phyloP scores from a whole-genome alignment of 371 early-diverging fungal genomes.

The Cladochytrium tenue region DNA sequence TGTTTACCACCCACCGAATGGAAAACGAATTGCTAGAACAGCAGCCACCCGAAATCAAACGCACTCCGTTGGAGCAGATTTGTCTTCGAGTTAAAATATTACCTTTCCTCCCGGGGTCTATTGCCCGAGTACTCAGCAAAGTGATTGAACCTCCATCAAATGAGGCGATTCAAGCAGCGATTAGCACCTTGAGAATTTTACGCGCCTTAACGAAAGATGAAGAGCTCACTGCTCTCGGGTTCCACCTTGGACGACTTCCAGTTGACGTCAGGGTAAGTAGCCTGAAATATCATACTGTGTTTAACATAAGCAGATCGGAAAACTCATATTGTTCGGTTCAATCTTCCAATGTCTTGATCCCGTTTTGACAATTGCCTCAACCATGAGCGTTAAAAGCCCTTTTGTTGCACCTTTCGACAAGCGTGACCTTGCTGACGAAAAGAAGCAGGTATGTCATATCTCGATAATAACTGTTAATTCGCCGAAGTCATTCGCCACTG shows the following conservation, averaged over 20 bases:
- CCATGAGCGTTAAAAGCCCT: slow-evolving; percentile 71
- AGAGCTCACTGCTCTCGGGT: slow-evolving; percentile 84
- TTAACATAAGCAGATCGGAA: slow-evolving; percentile 74
- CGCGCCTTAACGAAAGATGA: slow-evolving; percentile 45
- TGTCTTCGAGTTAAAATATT: slow-evolving; percentile 74
- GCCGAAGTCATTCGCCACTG: slow-evolving; percentile 39
- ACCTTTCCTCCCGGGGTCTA: slow-evolving; percentile 37
- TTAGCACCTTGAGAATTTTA: slow-evolving; percentile 29
- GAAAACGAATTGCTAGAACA: slow-evolving; percentile 30
- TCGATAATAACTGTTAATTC: neutral
- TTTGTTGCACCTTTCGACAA: slow-evolving; percentile 76
- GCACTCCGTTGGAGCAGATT: slow-evolving; percentile 78
- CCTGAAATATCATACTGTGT: no score
- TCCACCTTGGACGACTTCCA: slow-evolving; percentile 84
- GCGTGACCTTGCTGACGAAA: slow-evolving; percentile 49
- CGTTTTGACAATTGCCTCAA: slow-evolving; percentile 78
- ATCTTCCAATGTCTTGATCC: slow-evolving; percentile 82
- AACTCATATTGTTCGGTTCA: slow-evolving; percentile 79
- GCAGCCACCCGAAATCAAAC: slow-evolving; percentile 72
- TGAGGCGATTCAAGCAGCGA: slow-evolving; percentile 60
- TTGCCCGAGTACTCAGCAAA: slow-evolving; percentile 57
- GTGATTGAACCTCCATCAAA: slow-evolving; percentile 76
- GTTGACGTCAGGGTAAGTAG: slow-evolving; percentile 73
- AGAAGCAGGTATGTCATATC: slow-evolving; percentile 30
- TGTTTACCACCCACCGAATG: slow-evolving; percentile 39